Evolutionary conservation across 2,329 filamentous ascomycete species (phyloP), one percentile per base, ranked within the genome.

Genomic region (Colletotrichum spaethianum): DNA sequence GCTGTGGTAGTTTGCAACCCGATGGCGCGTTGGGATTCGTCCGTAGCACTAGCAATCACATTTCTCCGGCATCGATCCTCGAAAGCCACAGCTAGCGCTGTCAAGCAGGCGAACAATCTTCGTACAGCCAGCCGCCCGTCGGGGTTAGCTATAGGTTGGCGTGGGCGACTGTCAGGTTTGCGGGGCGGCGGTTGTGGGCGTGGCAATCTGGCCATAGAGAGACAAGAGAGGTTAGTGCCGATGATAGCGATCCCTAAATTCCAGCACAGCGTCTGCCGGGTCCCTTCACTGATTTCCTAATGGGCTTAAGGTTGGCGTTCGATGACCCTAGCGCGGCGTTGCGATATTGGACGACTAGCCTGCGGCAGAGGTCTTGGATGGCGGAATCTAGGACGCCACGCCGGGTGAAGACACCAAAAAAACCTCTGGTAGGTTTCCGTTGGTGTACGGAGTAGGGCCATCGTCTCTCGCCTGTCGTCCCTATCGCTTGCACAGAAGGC

Each of bases 21-120:
- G 38, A 46, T 46, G 59, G 50, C 46, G 59, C 40, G 44, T 55
- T 63, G 46, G 57, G 52, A 72, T 69, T 72, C 65, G 69, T 59
- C 65, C 52, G 57, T 48, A 52, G 28, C 48, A 53, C 60, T 38
- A 59, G 59, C 65, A 48, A 59, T 69, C 59, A 69, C 69, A 69
- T 72, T 36, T 69, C 69, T 38, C 36, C 20, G 50, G 57, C 68
- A 20, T 63, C 52, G 42, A n/a, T 48, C 42, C 44, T 44, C 46
- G 42, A n/a, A 38, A 67, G 57, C 64, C 59, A 69, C 28, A 40
- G 33, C 57, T 60, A 53, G 69, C 59, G 69, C 65, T 59, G 57
- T 59, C 31, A 60, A 26, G 40, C 33, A 6, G 46, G 23, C 18
- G 16, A 18, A 52, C 8, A 38, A 9, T 46, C 28, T 28, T 36